These are phyloP conservation scores for Pinus taeda DNA, from an alignment of 75 land plant species.

Conservation along the genomic window DNA sequence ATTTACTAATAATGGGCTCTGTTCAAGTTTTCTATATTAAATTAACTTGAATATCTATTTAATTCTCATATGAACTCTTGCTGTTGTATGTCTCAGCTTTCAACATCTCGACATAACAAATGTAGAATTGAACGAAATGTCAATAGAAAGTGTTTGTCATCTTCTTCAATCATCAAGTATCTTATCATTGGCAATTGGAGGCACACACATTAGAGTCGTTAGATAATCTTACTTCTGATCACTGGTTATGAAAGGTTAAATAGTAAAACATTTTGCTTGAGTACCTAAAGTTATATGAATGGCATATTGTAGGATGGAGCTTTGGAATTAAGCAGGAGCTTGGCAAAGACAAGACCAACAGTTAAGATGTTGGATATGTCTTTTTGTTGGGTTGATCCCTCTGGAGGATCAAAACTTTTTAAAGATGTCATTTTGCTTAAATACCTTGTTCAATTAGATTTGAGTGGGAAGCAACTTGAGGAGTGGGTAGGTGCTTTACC, in stretches of 20 bases:
- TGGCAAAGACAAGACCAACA: conserved; percentile 27
- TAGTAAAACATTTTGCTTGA: neutral
- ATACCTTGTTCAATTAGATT: conserved; percentile 54
- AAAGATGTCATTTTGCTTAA: conserved; percentile 12
- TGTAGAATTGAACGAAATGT: conserved; percentile 53
- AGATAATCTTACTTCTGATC: conserved; percentile 12
- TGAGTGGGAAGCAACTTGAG: conserved; percentile 60
- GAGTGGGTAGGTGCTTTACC: conserved; percentile 43
- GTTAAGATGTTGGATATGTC: conserved; percentile 65
- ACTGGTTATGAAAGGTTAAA: neutral
- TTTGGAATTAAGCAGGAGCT: conserved; percentile 33
- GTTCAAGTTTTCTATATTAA: neutral
- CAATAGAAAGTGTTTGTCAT: conserved; percentile 44
- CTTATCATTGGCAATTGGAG: conserved; percentile 51
- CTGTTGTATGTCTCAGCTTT: conserved; percentile 40
- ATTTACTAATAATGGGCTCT: neutral
- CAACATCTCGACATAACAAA: conserved; percentile 68
- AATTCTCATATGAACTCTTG: neutral
- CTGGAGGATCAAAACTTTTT: conserved; percentile 23
- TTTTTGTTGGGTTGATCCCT: conserved; percentile 45
- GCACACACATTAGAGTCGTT: conserved; percentile 60
- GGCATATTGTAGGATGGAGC: conserved; percentile 59
- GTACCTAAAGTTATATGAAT: neutral
- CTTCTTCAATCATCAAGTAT: conserved; percentile 48
- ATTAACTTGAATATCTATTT: neutral